Conservation (phyloP, 306 rosid genomes). For the Astragalus membranaceus region DNA sequence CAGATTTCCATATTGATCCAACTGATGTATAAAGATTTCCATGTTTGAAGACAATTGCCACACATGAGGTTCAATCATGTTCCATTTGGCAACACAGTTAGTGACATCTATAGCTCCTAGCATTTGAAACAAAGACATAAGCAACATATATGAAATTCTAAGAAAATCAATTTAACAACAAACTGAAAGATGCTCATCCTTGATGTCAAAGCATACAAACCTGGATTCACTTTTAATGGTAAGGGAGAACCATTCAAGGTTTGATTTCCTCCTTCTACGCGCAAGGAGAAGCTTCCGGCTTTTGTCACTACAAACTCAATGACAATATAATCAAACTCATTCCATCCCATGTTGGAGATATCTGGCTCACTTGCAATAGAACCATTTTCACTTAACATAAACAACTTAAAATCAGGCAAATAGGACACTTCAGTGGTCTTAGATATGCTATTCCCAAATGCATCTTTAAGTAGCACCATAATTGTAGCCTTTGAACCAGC, state of each 20-base stretch:
- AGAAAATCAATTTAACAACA: neutral
- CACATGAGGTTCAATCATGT: constrained; percentile 57
- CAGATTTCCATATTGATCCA: constrained; percentile 60
- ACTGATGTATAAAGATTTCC: constrained; percentile 66
- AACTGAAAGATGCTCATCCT: neutral
- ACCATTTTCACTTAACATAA: constrained; percentile 41
- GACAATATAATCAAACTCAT: constrained; percentile 52
- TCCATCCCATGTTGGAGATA: constrained; percentile 58
- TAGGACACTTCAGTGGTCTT: constrained; percentile 37
- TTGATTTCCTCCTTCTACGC: constrained; percentile 46
- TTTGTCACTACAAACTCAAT: constrained; percentile 45
- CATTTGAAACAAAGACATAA: neutral
- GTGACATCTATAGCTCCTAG: constrained; percentile 67
- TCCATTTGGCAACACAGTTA: constrained; percentile 56
- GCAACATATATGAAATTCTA: neutral
- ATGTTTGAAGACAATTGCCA: constrained; percentile 83
- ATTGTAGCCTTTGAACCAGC: constrained; percentile 63
- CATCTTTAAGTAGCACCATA: constrained; percentile 70
- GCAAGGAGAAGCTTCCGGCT: constrained; percentile 57
- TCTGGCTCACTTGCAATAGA: constrained; percentile 40
- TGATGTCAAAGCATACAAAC: constrained; percentile 25
- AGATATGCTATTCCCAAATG: constrained; percentile 72
- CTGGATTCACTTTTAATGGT: constrained; percentile 71
- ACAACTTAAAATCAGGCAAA: constrained; percentile 43
- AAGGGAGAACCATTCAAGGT: constrained; percentile 65